Percentiles rank a stretch among this genome's conserved stretches.
phyloP scores from a whole-genome alignment of 176 grass and related monocot genomes.

The Bothriochloa decipiens region DNA sequence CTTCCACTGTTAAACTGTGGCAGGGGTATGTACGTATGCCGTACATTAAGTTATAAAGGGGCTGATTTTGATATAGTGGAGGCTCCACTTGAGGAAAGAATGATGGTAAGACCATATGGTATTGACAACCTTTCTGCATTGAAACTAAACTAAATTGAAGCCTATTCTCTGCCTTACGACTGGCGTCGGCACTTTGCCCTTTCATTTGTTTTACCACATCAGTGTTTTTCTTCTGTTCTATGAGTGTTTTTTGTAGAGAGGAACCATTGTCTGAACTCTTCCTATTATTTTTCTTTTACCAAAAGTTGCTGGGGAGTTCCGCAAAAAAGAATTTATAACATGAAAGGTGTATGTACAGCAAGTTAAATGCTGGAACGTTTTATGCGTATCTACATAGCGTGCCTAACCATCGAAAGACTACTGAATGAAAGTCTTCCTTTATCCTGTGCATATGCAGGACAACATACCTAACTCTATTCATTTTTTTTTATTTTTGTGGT shows the following conservation, averaged over 20 bases:
- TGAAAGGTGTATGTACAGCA: not conserved
- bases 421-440: not conserved
- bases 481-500: constrained; percentile 9
- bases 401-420: not conserved
- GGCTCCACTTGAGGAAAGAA: constrained; percentile 86
- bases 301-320: not conserved
- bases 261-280: constrained; percentile 12
- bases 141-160: constrained; percentile 32
- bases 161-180: not conserved
- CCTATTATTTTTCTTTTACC: not conserved
- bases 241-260: constrained; percentile 17
- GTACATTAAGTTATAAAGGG: constrained; percentile 94
- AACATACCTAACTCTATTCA: not conserved
- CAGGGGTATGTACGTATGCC: constrained; percentile 99
- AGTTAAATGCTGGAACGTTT: not conserved
- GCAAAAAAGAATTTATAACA: not conserved
- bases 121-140: constrained; percentile 26
- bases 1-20: constrained; percentile 39
- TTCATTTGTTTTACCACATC: constrained; percentile 31
- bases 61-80: constrained; percentile 95
- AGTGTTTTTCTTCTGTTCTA: constrained; percentile 13
- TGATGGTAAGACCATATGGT: constrained; percentile 81
- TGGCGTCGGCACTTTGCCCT: constrained; percentile 11
- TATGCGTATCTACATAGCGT: not conserved
- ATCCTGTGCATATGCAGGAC: not conserved